Evolutionary conservation across 1,139 yeast genomes (phyloP).

Genomic region (Hanseniaspora uvarum): DNA sequence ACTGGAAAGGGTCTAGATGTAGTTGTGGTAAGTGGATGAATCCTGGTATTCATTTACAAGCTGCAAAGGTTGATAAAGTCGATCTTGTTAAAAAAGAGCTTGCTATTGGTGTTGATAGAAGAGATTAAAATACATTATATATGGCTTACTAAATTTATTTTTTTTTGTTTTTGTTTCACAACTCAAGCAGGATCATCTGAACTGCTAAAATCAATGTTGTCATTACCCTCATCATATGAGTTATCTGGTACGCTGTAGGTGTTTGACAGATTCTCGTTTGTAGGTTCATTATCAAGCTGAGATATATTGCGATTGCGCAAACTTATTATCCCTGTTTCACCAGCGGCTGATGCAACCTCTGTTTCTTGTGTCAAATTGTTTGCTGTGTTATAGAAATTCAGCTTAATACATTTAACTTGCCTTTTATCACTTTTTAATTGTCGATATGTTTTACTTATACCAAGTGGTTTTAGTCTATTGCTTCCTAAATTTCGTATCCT

Average conservation of each 20-base stretch:
- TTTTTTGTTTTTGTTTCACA: no score
- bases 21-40: constrained; percentile 94
- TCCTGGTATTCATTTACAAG: constrained; percentile 77
- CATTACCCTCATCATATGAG: neutral
- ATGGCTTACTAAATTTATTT: neutral
- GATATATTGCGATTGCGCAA: constrained; percentile 8
- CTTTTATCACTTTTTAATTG: constrained; percentile 14
- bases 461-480: constrained; percentile 25
- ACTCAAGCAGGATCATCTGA: neutral
- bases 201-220: neutral
- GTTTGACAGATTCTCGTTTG: no score
- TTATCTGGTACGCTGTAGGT: neutral
- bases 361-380: neutral
- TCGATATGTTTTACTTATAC: constrained; percentile 24
- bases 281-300: constrained; percentile 16
- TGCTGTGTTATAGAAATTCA: neutral
- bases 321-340: neutral
- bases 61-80: constrained; percentile 69
- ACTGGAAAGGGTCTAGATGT: constrained; percentile 92
- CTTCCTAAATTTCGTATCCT: constrained; percentile 24
- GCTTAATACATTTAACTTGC: neutral
- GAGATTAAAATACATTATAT: constrained; percentile 16
- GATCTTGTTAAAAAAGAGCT: constrained; percentile 23
- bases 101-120: constrained; percentile 26
- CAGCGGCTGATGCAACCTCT: neutral